Evolutionary conservation across 2,329 filamentous ascomycete species (phyloP), one percentile per base, ranked within the genome.

Genomic region (Elsinoe necatrix): DNA sequence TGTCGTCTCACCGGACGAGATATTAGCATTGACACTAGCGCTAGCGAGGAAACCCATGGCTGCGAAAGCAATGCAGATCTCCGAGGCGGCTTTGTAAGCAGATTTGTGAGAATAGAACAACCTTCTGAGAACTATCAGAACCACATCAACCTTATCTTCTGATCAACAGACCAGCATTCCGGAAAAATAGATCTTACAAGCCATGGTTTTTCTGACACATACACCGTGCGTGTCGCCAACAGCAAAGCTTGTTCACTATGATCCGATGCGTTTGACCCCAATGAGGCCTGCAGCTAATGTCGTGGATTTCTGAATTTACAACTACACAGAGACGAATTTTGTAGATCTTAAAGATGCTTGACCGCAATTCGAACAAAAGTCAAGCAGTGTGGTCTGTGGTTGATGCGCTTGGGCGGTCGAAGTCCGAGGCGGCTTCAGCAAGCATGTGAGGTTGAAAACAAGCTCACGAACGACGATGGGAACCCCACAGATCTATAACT

Each of bases 381-480:
- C 11, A 6, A 52, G 16, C 5, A 39, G 3, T 39, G 48, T 23
- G 12, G 6, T 23, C 16, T 14, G 16, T 14, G 31, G 14, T 9
- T 35, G 31, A 18, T 37, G 29, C 20, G 29, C 3, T 7, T 11
- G 18, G 16, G 6, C 11, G 34, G 48, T 20, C 16, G 14, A 12
- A n/a, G 27, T 25, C 8, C 12, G 31, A 20, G 11, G 29, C 31
- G 34, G 45, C 45, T 50, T 50, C 20, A 45, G 12, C 20, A 8
- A 50, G 29, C 48, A 52, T n/a, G 48, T 52, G 48, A 52, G 48
- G 48, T 52, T 39, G 31, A 52, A 52, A 52, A 52, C 31, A 52
- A 52, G 48, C 48, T 52, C 31, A 39, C 20, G 25, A 21, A 34
- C 48, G 31, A 29, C 48, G 48, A 35, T 52, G 48, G 39, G 48